Evolutionary conservation across 2,329 filamentous ascomycete species (phyloP).

Genomic region (Colletotrichum coccodes): DNA sequence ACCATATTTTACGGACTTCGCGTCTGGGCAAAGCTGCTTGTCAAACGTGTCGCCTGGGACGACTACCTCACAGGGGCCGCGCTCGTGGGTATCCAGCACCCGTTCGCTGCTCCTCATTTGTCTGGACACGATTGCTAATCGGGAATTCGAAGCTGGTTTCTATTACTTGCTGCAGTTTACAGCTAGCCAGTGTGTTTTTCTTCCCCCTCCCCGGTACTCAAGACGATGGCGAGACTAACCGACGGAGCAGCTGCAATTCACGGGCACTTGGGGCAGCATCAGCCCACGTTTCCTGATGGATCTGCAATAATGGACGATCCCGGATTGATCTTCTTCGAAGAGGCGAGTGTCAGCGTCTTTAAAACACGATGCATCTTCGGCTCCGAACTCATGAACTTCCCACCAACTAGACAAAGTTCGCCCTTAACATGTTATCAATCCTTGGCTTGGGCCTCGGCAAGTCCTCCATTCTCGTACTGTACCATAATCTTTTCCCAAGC

Average conservation of each 20-base stretch:
- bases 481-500: conserved; percentile 43
- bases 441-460: conserved; percentile 44
- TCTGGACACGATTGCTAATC: not conserved
- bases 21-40: conserved; percentile 31
- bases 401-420: conserved; percentile 19
- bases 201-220: no score
- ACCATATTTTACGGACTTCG: conserved; percentile 23
- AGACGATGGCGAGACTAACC: not conserved
- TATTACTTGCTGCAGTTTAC: conserved; percentile 22
- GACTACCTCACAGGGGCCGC: conserved; percentile 29
- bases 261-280: conserved; percentile 28
- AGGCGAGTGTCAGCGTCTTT: conserved; percentile 11
- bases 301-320: conserved; percentile 30
- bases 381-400: not conserved
- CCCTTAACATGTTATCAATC: conserved; percentile 40
- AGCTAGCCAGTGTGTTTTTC: conserved; percentile 14
- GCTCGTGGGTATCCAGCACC: conserved; percentile 3
- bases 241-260: conserved; percentile 3
- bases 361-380: not conserved
- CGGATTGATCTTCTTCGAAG: conserved; percentile 28
- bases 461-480: conserved; percentile 45
- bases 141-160: not conserved
- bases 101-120: no score
- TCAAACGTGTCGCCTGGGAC: conserved; percentile 29
- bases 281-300: conserved; percentile 26